These are phyloP conservation scores for Corymbia calophylla DNA, from an alignment of 441 rosid species.

Conservation along the genomic window DNA sequence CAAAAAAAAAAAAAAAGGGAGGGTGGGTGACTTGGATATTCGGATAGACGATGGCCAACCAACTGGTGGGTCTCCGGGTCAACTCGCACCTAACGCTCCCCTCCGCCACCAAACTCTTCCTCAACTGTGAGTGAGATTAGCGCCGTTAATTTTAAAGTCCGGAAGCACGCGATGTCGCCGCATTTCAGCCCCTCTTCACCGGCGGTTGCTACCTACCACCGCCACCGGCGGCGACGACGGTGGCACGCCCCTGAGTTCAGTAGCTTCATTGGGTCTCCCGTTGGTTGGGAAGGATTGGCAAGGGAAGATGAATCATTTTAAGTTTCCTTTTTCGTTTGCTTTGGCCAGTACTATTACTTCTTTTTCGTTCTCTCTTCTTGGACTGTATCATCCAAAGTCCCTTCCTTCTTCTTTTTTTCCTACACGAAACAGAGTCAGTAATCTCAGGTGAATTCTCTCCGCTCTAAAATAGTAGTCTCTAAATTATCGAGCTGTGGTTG, in stretches of 20 bases:
- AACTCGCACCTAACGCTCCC: neutral
- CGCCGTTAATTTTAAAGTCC: neutral
- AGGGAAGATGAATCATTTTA: accelerated
- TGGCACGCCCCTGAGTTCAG: neutral
- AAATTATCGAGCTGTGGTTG: neutral
- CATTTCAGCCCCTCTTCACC: neutral
- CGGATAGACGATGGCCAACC: neutral
- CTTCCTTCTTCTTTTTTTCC: too few species aligned
- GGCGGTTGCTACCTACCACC: neutral
- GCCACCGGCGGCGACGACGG: neutral
- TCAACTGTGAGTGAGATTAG: neutral
- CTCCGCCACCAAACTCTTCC: neutral
- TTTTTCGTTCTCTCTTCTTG: neutral
- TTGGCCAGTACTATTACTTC: neutral
- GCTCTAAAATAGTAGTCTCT: neutral
- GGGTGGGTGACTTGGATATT: neutral
- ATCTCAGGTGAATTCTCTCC: neutral
- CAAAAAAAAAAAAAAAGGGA: neutral
- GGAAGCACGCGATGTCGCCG: neutral
- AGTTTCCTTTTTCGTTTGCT: accelerated
- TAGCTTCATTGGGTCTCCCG: neutral
- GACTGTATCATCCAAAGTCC: neutral
- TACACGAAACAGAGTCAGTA: neutral
- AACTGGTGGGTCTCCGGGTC: neutral
- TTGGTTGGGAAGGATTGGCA: neutral